Conservation (phyloP, 441 rosid species). For the Monsonia emarginata region DNA sequence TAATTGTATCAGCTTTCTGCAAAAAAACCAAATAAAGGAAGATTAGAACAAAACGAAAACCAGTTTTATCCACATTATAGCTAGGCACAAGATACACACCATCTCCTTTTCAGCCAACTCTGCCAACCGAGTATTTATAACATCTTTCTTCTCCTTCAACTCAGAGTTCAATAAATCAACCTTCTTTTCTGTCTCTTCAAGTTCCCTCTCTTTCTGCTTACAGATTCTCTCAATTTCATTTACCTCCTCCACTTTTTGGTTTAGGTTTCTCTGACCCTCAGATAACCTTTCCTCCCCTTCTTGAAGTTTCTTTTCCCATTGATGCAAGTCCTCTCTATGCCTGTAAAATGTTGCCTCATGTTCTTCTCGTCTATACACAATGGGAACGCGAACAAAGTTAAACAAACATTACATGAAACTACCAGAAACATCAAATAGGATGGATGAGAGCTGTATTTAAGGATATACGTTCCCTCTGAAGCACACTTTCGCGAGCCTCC, state of each 20-base stretch:
- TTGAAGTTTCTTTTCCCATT: slow-evolving; percentile 59
- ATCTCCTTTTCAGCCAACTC: slow-evolving; percentile 55
- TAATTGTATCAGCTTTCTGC: slow-evolving; percentile 42
- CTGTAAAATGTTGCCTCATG: slow-evolving; percentile 50
- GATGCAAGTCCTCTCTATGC: slow-evolving; percentile 62
- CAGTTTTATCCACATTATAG: slow-evolving; percentile 6
- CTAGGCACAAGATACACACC: slow-evolving; percentile 28
- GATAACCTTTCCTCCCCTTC: slow-evolving; percentile 37
- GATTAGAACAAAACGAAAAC: slow-evolving; percentile 1
- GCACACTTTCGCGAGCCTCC: slow-evolving; percentile 53
- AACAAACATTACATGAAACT: neutral
- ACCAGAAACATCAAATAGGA: slow-evolving; percentile 12
- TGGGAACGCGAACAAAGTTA: slow-evolving; percentile 16
- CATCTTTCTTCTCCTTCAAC: slow-evolving; percentile 49
- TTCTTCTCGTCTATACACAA: slow-evolving; percentile 60
- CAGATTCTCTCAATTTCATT: slow-evolving; percentile 38
- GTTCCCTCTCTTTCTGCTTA: slow-evolving; percentile 42
- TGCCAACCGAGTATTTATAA: slow-evolving; percentile 31
- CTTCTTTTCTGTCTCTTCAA: slow-evolving; percentile 45
- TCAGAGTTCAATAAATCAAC: slow-evolving; percentile 35
- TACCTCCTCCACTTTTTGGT: slow-evolving; percentile 42
- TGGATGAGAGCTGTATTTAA: slow-evolving; percentile 34
- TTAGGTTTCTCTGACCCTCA: slow-evolving; percentile 44
- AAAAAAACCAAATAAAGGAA: slow-evolving; percentile 16
- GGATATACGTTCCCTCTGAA: slow-evolving; percentile 56